Evolutionary conservation across 176 grass and related monocot genomes (phyloP).

Genomic region (Zoysia japonica): DNA sequence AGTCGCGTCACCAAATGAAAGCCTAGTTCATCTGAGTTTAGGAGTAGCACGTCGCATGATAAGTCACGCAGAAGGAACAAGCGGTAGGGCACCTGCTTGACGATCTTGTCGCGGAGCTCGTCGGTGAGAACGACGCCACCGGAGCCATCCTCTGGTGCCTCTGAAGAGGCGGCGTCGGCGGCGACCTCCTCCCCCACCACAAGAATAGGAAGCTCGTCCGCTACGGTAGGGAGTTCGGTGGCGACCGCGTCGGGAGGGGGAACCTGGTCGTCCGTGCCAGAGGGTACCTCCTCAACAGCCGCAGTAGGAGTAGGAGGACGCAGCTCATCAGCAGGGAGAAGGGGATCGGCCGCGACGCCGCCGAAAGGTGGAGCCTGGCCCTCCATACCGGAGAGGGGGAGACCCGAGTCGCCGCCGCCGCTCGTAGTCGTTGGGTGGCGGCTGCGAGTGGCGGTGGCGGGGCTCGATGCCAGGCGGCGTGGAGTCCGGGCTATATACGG

Average conservation of each 20-base stretch:
- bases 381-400: slow-evolving; percentile 43
- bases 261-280: background rate
- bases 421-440: slow-evolving; percentile 25
- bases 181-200: slow-evolving; percentile 20
- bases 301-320: background rate
- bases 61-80: background rate
- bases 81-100: slow-evolving; percentile 58
- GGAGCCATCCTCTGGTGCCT: background rate
- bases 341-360: slow-evolving; percentile 4
- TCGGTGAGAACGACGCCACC: slow-evolving; percentile 50
- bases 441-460: slow-evolving; percentile 20
- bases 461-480: slow-evolving; percentile 7
- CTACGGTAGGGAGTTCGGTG: background rate
- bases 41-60: background rate
- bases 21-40: background rate
- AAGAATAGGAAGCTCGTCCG: slow-evolving; percentile 6
- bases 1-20: background rate
- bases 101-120: slow-evolving; percentile 75
- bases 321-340: background rate
- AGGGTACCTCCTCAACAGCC: background rate
- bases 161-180: background rate
- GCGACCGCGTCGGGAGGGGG: background rate
- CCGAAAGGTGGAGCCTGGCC: slow-evolving; percentile 15
- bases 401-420: slow-evolving; percentile 35
- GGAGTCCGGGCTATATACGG: slow-evolving; percentile 21